Percentiles rank a stretch among this genome's conserved stretches.
These are phyloP conservation scores for Acarospora socialis DNA, from an alignment of 2,329 filamentous ascomycete species.

Conservation along the genomic window DNA sequence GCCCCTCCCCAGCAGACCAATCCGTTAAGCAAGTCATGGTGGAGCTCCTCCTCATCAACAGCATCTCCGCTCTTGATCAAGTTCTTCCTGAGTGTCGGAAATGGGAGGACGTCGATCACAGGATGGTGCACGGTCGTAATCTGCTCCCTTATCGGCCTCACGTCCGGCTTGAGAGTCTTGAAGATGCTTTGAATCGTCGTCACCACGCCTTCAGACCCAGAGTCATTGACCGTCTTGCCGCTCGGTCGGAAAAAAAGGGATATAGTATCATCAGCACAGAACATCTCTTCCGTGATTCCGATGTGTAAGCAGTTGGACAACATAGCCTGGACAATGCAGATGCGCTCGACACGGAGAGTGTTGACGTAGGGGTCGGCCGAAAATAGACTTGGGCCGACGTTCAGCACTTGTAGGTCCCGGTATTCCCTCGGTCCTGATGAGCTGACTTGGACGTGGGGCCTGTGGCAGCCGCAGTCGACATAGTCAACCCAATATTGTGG, in stretches of 20 bases:
- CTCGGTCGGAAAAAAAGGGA: constrained; percentile 4
- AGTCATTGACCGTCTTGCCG: background rate
- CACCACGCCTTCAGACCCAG: constrained; percentile 5
- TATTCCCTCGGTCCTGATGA: background rate
- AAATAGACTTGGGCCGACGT: background rate
- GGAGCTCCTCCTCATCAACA: constrained; percentile 16
- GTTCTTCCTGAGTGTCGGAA: constrained; percentile 16
- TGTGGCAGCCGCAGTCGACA: constrained; percentile 12
- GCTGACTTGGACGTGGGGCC: constrained; percentile 10
- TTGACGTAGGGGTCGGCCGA: constrained; percentile 3
- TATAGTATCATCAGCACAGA: constrained; percentile 3
- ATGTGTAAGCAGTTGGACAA: constrained; percentile 1
- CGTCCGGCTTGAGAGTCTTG: constrained; percentile 15
- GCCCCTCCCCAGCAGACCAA: constrained; percentile 17
- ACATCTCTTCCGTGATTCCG: constrained; percentile 3
- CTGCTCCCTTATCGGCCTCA: constrained; percentile 16
- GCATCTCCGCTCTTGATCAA: constrained; percentile 9
- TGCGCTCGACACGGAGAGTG: constrained; percentile 1
- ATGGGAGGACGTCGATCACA: constrained; percentile 17
- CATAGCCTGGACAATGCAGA: constrained; percentile 3
- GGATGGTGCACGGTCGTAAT: constrained; percentile 15
- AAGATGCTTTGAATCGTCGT: constrained; percentile 15
- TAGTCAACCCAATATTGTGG: constrained; percentile 2
- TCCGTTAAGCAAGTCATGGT: constrained; percentile 15
- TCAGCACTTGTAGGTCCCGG: constrained; percentile 3